Evolutionary conservation across 2,329 filamentous ascomycete species (phyloP).

Genomic region (Reticulascus tulasneorum): DNA sequence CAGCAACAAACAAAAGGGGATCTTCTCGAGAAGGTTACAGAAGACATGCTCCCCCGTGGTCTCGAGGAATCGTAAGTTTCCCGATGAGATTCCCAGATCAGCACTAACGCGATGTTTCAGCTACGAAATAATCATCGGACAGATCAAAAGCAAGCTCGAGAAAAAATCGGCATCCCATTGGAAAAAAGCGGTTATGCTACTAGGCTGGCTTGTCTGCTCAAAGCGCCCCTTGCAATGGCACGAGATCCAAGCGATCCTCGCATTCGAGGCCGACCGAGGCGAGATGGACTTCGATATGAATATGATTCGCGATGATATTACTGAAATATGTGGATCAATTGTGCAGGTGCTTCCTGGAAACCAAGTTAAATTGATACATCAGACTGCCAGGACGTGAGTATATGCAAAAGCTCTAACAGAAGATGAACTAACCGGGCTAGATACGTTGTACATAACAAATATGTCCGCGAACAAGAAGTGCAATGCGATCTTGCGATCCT

Average conservation of each 20-base stretch:
- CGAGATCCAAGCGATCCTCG: slow-evolving; percentile 34
- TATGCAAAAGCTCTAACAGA: neutral
- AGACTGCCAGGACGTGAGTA: slow-evolving; percentile 29
- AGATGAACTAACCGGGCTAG: slow-evolving; percentile 2
- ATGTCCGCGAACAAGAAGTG: slow-evolving; percentile 19
- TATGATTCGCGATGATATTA: slow-evolving; percentile 20
- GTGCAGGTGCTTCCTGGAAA: slow-evolving; percentile 26
- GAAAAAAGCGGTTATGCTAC: slow-evolving; percentile 22
- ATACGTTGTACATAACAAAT: slow-evolving; percentile 19
- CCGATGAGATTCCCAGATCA: too few relatives aligned
- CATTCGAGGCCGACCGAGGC: slow-evolving; percentile 15
- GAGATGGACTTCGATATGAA: slow-evolving; percentile 17
- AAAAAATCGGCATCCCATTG: slow-evolving; percentile 12
- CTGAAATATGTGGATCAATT: slow-evolving; percentile 31
- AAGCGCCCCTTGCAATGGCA: slow-evolving; percentile 35
- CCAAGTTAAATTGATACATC: slow-evolving; percentile 33
- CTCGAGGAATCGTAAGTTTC: neutral
- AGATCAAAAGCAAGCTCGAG: slow-evolving; percentile 4
- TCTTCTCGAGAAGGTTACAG: slow-evolving; percentile 17
- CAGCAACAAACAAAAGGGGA: slow-evolving; percentile 14
- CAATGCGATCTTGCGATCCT: slow-evolving; percentile 26
- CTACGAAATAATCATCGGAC: slow-evolving; percentile 23
- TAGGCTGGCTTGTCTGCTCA: slow-evolving; percentile 36
- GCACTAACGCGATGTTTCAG: slow-evolving; percentile 12
- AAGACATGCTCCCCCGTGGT: slow-evolving; percentile 8